Evolutionary conservation across 75 land plant genomes (phyloP).

Genomic region (Larix kaempferi): DNA sequence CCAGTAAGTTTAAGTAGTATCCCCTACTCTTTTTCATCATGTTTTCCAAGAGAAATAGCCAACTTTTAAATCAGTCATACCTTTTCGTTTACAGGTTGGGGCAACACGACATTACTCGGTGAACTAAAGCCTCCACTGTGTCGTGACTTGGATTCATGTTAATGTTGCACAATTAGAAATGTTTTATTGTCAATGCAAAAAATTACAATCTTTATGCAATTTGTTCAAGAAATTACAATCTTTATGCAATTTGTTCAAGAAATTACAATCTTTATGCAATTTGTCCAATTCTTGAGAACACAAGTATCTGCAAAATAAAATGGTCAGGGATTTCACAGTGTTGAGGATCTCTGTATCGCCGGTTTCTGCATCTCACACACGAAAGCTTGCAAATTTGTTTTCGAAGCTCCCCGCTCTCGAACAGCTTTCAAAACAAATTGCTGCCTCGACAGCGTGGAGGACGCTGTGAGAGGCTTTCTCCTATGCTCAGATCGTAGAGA

Average conservation of each 20-base stretch:
- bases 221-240: too few species aligned
- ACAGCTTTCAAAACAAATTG: too few species aligned
- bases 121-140: slow-evolving; percentile 93
- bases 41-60: neutral
- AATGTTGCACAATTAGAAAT: neutral
- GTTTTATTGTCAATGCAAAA: neutral
- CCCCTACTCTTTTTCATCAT: neutral
- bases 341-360: too few species aligned
- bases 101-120: slow-evolving; percentile 74
- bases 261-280: too few species aligned
- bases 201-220: neutral
- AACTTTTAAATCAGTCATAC: neutral
- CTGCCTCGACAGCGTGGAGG: too few species aligned
- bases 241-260: too few species aligned
- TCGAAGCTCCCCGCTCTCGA: too few species aligned
- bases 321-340: too few species aligned
- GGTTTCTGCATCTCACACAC: neutral
- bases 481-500: too few species aligned
- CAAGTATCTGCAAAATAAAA: too few species aligned
- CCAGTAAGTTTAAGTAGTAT: slow-evolving; percentile 47
- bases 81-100: slow-evolving; percentile 68
- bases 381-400: slow-evolving; percentile 65
- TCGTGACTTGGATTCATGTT: slow-evolving; percentile 94
- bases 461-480: too few species aligned
- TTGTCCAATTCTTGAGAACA: too few species aligned